phyloP scores from a whole-genome alignment of 805 yeast species.

The Debaryomyces tyrocola region DNA sequence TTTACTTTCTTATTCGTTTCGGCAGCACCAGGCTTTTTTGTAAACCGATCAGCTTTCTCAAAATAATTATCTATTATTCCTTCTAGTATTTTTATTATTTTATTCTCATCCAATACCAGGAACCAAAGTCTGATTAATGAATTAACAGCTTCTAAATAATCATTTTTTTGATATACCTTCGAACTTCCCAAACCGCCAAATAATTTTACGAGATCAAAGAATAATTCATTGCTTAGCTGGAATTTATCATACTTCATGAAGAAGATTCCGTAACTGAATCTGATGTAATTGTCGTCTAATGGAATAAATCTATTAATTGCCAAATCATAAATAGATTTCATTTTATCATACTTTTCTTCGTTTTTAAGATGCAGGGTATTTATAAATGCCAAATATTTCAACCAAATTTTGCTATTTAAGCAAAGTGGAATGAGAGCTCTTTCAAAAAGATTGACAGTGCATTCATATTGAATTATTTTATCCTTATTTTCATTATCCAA shows the following conservation, averaged over 20 bases:
- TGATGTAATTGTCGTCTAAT: slow-evolving; percentile 18
- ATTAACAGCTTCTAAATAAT: slow-evolving; percentile 15
- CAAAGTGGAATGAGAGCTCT: slow-evolving; percentile 74
- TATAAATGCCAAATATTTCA: slow-evolving; percentile 59
- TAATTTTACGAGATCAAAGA: slow-evolving; percentile 23
- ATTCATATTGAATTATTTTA: slow-evolving; percentile 13
- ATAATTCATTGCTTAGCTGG: slow-evolving; percentile 25
- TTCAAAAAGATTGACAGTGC: slow-evolving; percentile 58
- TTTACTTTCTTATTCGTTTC: slow-evolving; percentile 1
- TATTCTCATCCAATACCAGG: slow-evolving; percentile 6
- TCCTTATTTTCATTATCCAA: neutral
- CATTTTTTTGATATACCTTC: slow-evolving; percentile 13
- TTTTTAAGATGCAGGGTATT: slow-evolving; percentile 25
- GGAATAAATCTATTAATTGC: slow-evolving; percentile 48
- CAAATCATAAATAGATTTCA: slow-evolving; percentile 48
- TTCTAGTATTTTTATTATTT: slow-evolving; percentile 18
- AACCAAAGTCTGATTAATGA: slow-evolving; percentile 12
- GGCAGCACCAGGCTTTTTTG: slow-evolving; percentile 2
- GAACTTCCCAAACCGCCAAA: slow-evolving; percentile 18
- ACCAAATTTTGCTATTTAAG: slow-evolving; percentile 62
- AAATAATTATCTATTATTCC: slow-evolving; percentile 17
- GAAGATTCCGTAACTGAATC: slow-evolving; percentile 26
- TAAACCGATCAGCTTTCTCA: slow-evolving; percentile 15
- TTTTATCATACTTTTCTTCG: slow-evolving; percentile 19
- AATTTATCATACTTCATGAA: slow-evolving; percentile 16